Conservation (phyloP, 495 filamentous ascomycete species). For the Aspergillus avenaceus region DNA sequence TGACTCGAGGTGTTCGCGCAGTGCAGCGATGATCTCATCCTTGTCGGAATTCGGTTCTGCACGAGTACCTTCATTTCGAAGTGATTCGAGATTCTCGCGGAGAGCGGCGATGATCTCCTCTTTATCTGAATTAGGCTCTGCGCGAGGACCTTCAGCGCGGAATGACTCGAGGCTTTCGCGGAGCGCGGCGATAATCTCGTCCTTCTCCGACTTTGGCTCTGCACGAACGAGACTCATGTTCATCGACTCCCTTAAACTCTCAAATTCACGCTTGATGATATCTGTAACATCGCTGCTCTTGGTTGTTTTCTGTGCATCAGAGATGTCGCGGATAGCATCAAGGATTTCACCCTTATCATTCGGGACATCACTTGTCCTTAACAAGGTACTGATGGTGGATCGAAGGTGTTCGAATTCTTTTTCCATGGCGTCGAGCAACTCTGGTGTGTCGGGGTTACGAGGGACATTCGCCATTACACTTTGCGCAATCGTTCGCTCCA, state of each 20-base stretch:
- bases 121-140: too few species aligned
- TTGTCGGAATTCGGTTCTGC: constrained; percentile 23
- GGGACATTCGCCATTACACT: constrained; percentile 26
- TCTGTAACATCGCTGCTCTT: constrained; percentile 28
- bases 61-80: constrained; percentile 62
- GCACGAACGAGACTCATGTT: constrained; percentile 36
- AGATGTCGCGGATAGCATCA: constrained; percentile 54
- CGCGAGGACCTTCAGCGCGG: constrained; percentile 26
- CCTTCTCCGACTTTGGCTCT: constrained; percentile 28
- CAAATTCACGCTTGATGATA: constrained; percentile 67
- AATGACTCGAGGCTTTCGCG: constrained; percentile 61
- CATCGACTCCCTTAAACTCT: constrained; percentile 62
- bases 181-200: constrained; percentile 62
- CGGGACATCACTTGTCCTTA: constrained; percentile 55
- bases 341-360: constrained; percentile 59
- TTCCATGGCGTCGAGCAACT: constrained; percentile 67
- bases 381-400: constrained; percentile 62
- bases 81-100: constrained; percentile 59
- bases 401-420: constrained; percentile 67
- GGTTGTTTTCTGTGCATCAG: constrained; percentile 20
- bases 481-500: constrained; percentile 59
- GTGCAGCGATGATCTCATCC: constrained; percentile 60
- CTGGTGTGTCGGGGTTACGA: constrained; percentile 44
- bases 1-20: constrained; percentile 60
- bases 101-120: constrained; percentile 64